phyloP scores from a whole-genome alignment of 306 rosid genomes.

The Vigna hirtella region DNA sequence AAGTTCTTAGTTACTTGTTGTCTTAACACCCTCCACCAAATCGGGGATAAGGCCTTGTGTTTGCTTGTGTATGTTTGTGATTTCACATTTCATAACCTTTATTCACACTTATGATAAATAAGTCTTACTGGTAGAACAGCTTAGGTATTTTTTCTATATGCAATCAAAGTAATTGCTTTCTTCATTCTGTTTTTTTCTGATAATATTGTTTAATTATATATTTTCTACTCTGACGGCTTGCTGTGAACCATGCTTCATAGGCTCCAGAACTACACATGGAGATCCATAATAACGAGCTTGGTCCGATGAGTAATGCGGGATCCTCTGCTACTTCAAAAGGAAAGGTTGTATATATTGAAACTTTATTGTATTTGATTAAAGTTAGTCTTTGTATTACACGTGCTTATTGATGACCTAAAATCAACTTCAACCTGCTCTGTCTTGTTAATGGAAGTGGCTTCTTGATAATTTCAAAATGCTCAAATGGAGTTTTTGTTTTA shows the following conservation, averaged over 20 bases:
- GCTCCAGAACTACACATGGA: slow-evolving; percentile 80
- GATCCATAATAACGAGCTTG: slow-evolving; percentile 67
- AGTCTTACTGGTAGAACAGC: background rate
- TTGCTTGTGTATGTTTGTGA: background rate
- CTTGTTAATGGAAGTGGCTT: slow-evolving; percentile 23
- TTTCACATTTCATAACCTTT: background rate
- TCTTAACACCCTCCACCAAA: background rate
- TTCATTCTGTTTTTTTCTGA: slow-evolving; percentile 18
- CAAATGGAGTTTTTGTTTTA: slow-evolving; percentile 29
- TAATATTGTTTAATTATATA: slow-evolving; percentile 20
- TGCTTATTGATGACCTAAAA: slow-evolving; percentile 16
- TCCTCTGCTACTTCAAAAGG: slow-evolving; percentile 57
- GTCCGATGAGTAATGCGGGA: slow-evolving; percentile 60
- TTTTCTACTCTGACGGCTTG: slow-evolving; percentile 29
- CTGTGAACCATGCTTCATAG: slow-evolving; percentile 44
- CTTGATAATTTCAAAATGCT: slow-evolving; percentile 25
- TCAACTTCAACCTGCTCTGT: slow-evolving; percentile 13
- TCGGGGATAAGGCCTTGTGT: background rate
- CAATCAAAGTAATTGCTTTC: slow-evolving; percentile 18
- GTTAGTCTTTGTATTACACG: slow-evolving; percentile 19
- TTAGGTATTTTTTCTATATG: background rate
- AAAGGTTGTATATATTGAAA: slow-evolving; percentile 54
- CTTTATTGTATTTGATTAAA: slow-evolving; percentile 24
- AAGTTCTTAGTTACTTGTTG: background rate
- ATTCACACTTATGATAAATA: slow-evolving; percentile 9